Evolutionary conservation across 169 alveolate species (phyloP).

Genomic region (Miamiensis avidus): DNA sequence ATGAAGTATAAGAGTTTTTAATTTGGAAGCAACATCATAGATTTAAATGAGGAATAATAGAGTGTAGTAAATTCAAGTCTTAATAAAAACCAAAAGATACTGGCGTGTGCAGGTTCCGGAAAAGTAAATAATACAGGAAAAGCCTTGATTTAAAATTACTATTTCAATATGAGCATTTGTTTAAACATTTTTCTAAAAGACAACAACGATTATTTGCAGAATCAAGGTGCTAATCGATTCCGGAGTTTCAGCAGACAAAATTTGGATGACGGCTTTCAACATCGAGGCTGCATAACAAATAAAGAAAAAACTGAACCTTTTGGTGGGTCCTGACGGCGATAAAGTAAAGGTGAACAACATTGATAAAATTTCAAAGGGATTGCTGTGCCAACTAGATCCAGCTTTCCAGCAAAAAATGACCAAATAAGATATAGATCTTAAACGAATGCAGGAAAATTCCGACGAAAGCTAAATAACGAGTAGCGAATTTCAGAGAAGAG

Average conservation of each 20-base stretch:
- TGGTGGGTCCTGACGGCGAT: not conserved
- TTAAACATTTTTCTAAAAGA: not conserved
- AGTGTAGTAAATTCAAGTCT: not conserved
- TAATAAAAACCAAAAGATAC: not conserved
- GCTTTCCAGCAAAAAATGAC: not conserved
- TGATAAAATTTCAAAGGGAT: slow-evolving; percentile 2
- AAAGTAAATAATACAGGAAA: not conserved
- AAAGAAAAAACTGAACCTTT: slow-evolving; percentile 6
- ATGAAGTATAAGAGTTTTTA: no score
- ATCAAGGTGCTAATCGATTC: not conserved
- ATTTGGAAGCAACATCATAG: not conserved
- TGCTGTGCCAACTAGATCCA: not conserved
- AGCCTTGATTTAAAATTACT: no score
- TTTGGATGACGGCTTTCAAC: slow-evolving; percentile 23
- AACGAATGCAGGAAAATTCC: not conserved
- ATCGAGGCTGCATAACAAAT: slow-evolving; percentile 18
- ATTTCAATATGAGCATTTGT: no score
- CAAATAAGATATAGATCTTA: not conserved
- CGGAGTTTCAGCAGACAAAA: slow-evolving; percentile 3
- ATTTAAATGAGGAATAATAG: not conserved
- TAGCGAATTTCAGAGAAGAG: not conserved
- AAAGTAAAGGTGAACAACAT: slow-evolving; percentile 10
- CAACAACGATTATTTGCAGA: slow-evolving; percentile 27
- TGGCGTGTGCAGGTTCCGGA: slow-evolving; percentile 30
- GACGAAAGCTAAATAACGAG: not conserved